Conservation (phyloP, 2,329 filamentous ascomycete genomes). For the Fonsecaea erecta region DNA sequence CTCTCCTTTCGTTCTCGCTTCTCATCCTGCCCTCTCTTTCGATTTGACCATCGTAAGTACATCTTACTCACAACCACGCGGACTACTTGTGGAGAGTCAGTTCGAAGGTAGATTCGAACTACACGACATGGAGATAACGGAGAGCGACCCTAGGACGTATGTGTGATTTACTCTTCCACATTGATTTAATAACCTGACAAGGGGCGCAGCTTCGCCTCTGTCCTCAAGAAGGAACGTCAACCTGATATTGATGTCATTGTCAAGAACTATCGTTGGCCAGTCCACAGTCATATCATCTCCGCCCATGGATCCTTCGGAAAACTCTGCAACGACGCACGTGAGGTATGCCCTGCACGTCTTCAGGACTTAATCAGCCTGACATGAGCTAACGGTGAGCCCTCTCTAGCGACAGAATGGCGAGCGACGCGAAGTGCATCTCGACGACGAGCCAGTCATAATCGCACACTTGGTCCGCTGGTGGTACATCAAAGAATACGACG, state of each 20-base stretch:
- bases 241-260: constrained; percentile 18
- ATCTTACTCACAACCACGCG: background rate
- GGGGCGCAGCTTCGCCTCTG: constrained; percentile 11
- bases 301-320: background rate
- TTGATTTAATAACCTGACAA: background rate
- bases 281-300: constrained; percentile 8
- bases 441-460: constrained; percentile 24
- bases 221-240: constrained; percentile 14
- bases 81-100: background rate
- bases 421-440: constrained; percentile 5
- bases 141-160: constrained; percentile 6
- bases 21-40: background rate
- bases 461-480: constrained; percentile 26
- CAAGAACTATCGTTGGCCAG: constrained; percentile 15
- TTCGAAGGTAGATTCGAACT: background rate
- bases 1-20: background rate
- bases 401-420: background rate
- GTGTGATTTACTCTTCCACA: background rate
- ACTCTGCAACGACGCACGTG: background rate
- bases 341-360: background rate
- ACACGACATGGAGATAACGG: background rate
- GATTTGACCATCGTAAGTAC: background rate
- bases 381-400: background rate
- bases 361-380: background rate
- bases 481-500: constrained; percentile 16